Evolutionary conservation across 2,329 filamentous ascomycete species (phyloP).

Genomic region (Venturia oleaginea): DNA sequence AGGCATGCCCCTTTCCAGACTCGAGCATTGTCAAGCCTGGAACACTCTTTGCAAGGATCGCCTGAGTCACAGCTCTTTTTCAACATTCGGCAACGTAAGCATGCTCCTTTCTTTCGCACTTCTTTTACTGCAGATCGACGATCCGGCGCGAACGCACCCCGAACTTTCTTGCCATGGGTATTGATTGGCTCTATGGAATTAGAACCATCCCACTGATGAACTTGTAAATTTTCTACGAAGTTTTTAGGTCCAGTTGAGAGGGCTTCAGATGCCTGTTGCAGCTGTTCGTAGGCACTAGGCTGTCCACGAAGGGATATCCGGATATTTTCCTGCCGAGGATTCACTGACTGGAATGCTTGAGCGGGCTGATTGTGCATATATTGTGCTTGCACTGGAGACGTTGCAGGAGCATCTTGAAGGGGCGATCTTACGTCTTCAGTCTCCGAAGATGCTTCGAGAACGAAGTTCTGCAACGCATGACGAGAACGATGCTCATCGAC

Average conservation of each 20-base stretch:
- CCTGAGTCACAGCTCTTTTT: slow-evolving; percentile 56
- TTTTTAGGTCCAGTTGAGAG: not conserved
- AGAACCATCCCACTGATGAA: not conserved
- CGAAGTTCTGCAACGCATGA: slow-evolving; percentile 16
- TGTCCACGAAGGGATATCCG: not conserved
- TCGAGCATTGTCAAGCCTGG: slow-evolving; percentile 50
- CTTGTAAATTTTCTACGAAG: not conserved
- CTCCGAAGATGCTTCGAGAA: not conserved
- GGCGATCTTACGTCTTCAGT: not conserved
- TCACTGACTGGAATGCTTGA: not conserved
- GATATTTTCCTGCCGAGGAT: not conserved
- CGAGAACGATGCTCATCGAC: slow-evolving; percentile 6
- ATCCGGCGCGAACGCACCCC: slow-evolving; percentile 47
- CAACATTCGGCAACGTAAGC: slow-evolving; percentile 54
- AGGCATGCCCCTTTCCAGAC: slow-evolving; percentile 54
- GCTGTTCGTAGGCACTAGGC: not conserved
- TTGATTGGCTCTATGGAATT: not conserved
- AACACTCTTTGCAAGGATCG: slow-evolving; percentile 50
- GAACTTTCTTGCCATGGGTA: slow-evolving; percentile 31
- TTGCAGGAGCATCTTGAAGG: not conserved
- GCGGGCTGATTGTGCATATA: not conserved
- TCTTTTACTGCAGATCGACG: slow-evolving; percentile 51
- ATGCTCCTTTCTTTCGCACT: slow-evolving; percentile 51
- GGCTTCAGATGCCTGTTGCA: not conserved
- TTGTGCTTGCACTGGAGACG: not conserved